phyloP scores from a whole-genome alignment of 805 yeast genomes.

The Dipodascus albidus region DNA sequence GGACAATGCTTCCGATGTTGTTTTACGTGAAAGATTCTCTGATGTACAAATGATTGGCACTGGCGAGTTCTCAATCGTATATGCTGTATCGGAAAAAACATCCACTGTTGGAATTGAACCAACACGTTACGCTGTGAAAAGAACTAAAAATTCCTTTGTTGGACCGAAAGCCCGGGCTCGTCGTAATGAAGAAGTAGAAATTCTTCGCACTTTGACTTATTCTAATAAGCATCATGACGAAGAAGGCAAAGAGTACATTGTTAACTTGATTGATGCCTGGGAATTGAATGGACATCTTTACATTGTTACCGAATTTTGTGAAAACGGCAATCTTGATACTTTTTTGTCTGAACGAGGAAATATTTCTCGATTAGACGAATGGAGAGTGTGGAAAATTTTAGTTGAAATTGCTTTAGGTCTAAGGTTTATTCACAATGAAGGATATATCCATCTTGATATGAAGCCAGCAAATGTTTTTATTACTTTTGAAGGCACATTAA shows the following conservation, averaged over 20 bases:
- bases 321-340: conserved; percentile 79
- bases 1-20: conserved; percentile 11
- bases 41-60: conserved; percentile 63
- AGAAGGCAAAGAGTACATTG: conserved; percentile 59
- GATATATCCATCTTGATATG: conserved; percentile 76
- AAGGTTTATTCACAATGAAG: conserved; percentile 62
- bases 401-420: conserved; percentile 75
- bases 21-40: conserved; percentile 40
- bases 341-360: conserved; percentile 71
- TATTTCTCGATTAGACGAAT: conserved; percentile 75
- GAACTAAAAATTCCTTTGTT: conserved; percentile 57
- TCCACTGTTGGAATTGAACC: conserved; percentile 17
- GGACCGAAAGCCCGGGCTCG: conserved; percentile 50
- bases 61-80: conserved; percentile 88
- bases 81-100: conserved; percentile 58
- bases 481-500: conserved; percentile 87
- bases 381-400: conserved; percentile 95
- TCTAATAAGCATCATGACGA: conserved; percentile 31
- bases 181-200: conserved; percentile 65
- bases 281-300: conserved; percentile 60
- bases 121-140: conserved; percentile 69
- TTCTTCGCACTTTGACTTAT: conserved; percentile 26
- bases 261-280: conserved; percentile 79
- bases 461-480: conserved; percentile 93
- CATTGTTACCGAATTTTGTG: conserved; percentile 92